These are phyloP conservation scores for Candida palmyrensis DNA, from an alignment of 805 yeast species.

Conservation along the genomic window DNA sequence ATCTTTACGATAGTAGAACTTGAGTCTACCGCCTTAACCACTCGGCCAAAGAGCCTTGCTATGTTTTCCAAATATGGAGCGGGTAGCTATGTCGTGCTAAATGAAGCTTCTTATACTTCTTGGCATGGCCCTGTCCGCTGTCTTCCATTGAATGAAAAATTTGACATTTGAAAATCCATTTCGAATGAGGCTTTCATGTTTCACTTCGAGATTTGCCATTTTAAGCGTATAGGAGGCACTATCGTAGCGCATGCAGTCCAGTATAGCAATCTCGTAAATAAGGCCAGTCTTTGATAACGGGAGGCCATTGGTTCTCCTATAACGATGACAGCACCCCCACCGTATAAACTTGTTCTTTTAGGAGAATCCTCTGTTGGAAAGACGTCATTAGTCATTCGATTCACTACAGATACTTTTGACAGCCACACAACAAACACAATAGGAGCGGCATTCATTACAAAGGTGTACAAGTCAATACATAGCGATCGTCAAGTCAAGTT, in stretches of 20 bases:
- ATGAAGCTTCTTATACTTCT: no score
- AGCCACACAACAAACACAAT: conserved; percentile 84
- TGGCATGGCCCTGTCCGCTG: no score
- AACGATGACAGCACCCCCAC: conserved; percentile 14
- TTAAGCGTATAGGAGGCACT: no score
- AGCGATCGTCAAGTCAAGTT: conserved; percentile 45
- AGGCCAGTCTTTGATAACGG: neutral
- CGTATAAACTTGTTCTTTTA: conserved; percentile 36
- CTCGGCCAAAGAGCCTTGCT: no score
- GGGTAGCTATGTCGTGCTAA: no score
- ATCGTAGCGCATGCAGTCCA: neutral
- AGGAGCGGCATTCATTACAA: conserved; percentile 97
- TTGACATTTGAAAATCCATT: no score
- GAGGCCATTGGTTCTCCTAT: neutral
- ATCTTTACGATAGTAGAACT: neutral
- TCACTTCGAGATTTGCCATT: no score
- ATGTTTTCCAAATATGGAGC: no score
- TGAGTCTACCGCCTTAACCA: no score
- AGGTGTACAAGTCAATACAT: conserved; percentile 35
- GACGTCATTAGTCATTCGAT: conserved; percentile 75
- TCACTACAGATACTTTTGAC: conserved; percentile 68
- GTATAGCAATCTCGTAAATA: neutral
- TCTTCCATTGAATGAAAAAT: no score
- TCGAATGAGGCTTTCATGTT: no score
- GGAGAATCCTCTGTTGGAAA: conserved; percentile 62